Evolutionary conservation across 1,284 basidiomycete genomes (phyloP), one percentile per base, ranked within the genome.

Genomic region (Ustilago trichophora): DNA sequence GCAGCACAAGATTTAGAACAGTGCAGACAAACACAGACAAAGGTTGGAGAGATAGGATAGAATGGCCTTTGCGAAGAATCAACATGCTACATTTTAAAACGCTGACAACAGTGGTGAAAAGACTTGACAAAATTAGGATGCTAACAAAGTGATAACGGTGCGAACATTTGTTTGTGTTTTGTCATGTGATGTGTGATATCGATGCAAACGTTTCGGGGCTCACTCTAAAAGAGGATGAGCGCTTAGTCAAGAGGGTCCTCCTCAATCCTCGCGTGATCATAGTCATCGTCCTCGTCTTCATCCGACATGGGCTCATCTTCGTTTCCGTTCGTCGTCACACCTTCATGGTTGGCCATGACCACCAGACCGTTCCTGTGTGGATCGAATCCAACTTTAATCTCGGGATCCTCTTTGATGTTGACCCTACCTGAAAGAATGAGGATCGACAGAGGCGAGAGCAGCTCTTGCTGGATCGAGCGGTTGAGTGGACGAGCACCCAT

Each of bases 391-490:
- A 98, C 86, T 31, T 83, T 83, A 8, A 91, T 90, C 0, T 82
- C 85, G 82, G 96, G 93, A 31, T 89, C 90, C 59, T 98, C 93
- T 41, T 88, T 86, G 52, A 96, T 85, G 42, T 88, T 87, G 49
- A 96, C 84, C 45, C 88, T 87, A 69, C 91, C 92, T 32, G 91
- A 89, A 41, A 98, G 87, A 43, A 98, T 86, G 84, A 92, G 87
- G 59, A 91, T 85, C 16, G 92, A 93, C 38, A 98, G 84, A 9
- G 95, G 95, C 82, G 96, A 94, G 73, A 98, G 86, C 41, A 98
- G 85, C 81, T 98, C 92, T 76, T 87, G 89, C 83, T 97, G 93
- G 76, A 99, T 96, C 8, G 91, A 87, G 35, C 94, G 87, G 78
- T 92, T 91, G 67, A 98, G 87, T 2, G 95, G 95, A 49, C 95